Percentiles rank a stretch among this genome's conserved stretches.
Conservation (phyloP, 164 flowering plant species). For the Piper longum region DNA sequence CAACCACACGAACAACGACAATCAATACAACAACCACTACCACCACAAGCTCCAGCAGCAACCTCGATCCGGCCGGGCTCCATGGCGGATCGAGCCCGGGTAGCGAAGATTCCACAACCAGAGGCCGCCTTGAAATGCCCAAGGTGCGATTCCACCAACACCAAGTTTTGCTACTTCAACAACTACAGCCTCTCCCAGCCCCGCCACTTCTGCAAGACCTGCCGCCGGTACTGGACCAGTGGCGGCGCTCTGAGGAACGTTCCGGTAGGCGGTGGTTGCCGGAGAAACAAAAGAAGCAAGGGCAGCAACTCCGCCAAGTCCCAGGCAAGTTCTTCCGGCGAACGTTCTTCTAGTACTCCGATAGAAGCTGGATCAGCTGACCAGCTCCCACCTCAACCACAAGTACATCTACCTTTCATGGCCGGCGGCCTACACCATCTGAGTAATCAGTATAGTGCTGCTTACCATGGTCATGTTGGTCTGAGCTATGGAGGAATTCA, state of each 20-base stretch:
- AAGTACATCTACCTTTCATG: constrained; percentile 24
- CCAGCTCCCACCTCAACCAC: too few species aligned
- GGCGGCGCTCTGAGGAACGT: constrained; percentile 66
- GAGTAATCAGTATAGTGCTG: constrained; percentile 13
- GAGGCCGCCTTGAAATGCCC: constrained; percentile 61
- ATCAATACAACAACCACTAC: constrained; percentile 13
- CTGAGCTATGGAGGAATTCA: constrained; percentile 23
- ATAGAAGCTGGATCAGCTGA: constrained; percentile 10
- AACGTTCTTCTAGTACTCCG: constrained; percentile 13
- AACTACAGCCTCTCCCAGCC: constrained; percentile 69
- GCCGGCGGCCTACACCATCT: constrained; percentile 24
- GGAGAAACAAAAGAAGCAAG: constrained; percentile 55
- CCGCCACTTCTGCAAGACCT: constrained; percentile 69
- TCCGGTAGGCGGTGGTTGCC: constrained; percentile 74
- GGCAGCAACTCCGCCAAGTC: constrained; percentile 24
- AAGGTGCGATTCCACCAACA: constrained; percentile 63
- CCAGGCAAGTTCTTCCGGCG: constrained; percentile 9
- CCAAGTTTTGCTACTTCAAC: constrained; percentile 78
- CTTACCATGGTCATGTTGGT: constrained; percentile 16
- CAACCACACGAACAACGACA: too few species aligned
- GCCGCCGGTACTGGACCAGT: constrained; percentile 68
- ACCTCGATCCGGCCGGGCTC: constrained; percentile 40
- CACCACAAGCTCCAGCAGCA: neutral
- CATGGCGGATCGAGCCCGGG: constrained; percentile 58
- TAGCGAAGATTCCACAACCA: constrained; percentile 52